phyloP scores from a whole-genome alignment of 2,329 filamentous ascomycete species.

The Epichloe elymi region DNA sequence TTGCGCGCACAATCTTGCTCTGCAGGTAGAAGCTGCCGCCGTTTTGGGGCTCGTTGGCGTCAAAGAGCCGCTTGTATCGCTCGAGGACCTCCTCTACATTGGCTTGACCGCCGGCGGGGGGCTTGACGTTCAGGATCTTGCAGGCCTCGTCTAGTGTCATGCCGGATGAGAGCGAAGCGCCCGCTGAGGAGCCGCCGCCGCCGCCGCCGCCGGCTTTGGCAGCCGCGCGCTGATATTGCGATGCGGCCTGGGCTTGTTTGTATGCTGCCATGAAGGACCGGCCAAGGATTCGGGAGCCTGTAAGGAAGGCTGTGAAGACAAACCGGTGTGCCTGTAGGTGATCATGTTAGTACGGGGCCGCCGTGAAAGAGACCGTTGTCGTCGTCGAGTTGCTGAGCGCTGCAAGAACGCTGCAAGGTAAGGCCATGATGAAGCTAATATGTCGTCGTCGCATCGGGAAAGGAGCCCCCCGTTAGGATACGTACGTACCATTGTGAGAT shows the following conservation, averaged over 20 bases:
- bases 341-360: constrained; percentile 7
- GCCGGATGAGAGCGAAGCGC: constrained; percentile 48
- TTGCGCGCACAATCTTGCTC: constrained; percentile 85
- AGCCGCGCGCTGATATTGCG: constrained; percentile 65
- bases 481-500: constrained; percentile 17
- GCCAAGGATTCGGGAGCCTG: constrained; percentile 81
- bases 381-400: too few relatives aligned
- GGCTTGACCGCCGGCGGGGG: constrained; percentile 62
- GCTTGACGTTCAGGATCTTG: constrained; percentile 92
- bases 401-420: neutral
- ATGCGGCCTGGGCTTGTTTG: constrained; percentile 82
- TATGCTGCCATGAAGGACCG: constrained; percentile 91
- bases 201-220: constrained; percentile 44
- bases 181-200: constrained; percentile 37
- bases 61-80: constrained; percentile 89
- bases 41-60: constrained; percentile 86
- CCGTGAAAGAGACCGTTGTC: neutral
- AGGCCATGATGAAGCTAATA: neutral
- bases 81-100: constrained; percentile 70
- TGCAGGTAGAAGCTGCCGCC: constrained; percentile 97
- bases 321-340: constrained; percentile 70
- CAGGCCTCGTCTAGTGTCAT: constrained; percentile 94
- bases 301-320: constrained; percentile 81
- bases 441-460: neutral
- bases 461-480: neutral